Conservation (phyloP, 116 monocot species). For the Trichopus zeylanicus region DNA sequence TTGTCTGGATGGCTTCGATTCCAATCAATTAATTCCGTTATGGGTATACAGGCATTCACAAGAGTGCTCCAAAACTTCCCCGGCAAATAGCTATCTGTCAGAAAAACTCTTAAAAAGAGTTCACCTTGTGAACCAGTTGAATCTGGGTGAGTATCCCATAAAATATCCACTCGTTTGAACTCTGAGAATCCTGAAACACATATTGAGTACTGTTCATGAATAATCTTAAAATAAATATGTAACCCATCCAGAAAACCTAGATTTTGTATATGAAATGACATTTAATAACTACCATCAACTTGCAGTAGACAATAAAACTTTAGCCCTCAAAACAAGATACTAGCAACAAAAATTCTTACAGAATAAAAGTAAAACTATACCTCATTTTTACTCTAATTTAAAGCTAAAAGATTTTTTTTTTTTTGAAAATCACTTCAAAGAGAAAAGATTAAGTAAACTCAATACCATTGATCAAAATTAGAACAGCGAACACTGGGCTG, state of each 20-base stretch:
- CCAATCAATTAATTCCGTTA: slow-evolving; percentile 91
- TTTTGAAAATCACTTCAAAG: too few relatives aligned
- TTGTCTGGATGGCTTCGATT: slow-evolving; percentile 53
- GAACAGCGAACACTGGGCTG: too few relatives aligned
- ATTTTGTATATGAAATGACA: background rate
- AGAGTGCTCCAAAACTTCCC: slow-evolving; percentile 53
- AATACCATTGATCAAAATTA: too few relatives aligned
- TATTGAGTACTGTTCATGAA: background rate
- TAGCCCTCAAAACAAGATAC: too few relatives aligned
- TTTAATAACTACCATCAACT: too few relatives aligned
- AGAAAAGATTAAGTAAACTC: too few relatives aligned
- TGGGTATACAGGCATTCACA: slow-evolving; percentile 62
- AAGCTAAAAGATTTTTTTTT: too few relatives aligned
- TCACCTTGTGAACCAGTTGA: slow-evolving; percentile 17
- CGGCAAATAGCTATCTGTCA: slow-evolving; percentile 34
- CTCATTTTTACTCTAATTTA: too few relatives aligned
- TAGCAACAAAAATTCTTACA: too few relatives aligned
- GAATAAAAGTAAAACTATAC: too few relatives aligned
- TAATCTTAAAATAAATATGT: background rate
- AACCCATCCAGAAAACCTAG: background rate
- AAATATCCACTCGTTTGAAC: slow-evolving; percentile 17
- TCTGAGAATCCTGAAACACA: slow-evolving; percentile 55
- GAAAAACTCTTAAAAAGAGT: slow-evolving; percentile 52
- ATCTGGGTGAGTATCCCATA: slow-evolving; percentile 33
- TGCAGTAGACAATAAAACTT: too few relatives aligned